A percentile compares a stretch with the other conserved stretches of the same genome.
Evolutionary conservation across 1,284 basidiomycete genomes (phyloP).

Genomic region (Ceratobasidium papillatum): DNA sequence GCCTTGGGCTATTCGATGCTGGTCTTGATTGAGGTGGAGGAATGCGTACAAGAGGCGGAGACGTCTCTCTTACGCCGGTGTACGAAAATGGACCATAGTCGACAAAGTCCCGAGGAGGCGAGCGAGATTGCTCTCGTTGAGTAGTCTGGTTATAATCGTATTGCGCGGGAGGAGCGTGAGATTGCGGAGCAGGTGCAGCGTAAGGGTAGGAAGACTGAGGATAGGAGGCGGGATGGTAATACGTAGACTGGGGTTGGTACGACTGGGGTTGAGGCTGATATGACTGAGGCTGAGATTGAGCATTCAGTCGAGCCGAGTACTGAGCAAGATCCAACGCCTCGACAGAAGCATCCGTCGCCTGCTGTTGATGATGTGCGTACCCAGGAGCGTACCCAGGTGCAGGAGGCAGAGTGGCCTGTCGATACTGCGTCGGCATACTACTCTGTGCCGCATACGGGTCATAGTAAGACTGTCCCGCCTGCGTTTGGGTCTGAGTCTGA

Average conservation of each 20-base stretch:
- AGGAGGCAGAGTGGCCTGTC: constrained; percentile 14
- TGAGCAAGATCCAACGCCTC: constrained; percentile 28
- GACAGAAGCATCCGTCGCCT: constrained; percentile 34
- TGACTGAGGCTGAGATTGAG: constrained; percentile 16
- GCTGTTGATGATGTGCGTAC: constrained; percentile 21
- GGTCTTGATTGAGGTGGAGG: constrained; percentile 20
- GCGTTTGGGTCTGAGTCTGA: not conserved
- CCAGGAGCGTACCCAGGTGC: not conserved
- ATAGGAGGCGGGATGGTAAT: constrained; percentile 1
- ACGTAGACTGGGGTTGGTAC: not conserved
- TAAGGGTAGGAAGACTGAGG: constrained; percentile 1
- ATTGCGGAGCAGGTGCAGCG: constrained; percentile 4
- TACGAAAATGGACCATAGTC: constrained; percentile 32
- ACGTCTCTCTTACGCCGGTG: constrained; percentile 23
- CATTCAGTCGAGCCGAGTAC: constrained; percentile 13
- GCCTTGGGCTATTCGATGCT: not conserved
- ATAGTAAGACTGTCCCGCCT: not conserved
- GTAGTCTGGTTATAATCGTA: not conserved
- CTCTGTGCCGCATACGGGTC: constrained; percentile 30
- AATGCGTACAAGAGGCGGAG: constrained; percentile 10
- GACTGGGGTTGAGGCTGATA: constrained; percentile 20
- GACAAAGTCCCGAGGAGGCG: constrained; percentile 26
- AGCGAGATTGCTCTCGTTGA: not conserved
- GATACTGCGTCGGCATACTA: constrained; percentile 23
- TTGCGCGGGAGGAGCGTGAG: not conserved